phyloP scores from a whole-genome alignment of 371 early-diverging fungal genomes.

The Apophysomyces variabilis region DNA sequence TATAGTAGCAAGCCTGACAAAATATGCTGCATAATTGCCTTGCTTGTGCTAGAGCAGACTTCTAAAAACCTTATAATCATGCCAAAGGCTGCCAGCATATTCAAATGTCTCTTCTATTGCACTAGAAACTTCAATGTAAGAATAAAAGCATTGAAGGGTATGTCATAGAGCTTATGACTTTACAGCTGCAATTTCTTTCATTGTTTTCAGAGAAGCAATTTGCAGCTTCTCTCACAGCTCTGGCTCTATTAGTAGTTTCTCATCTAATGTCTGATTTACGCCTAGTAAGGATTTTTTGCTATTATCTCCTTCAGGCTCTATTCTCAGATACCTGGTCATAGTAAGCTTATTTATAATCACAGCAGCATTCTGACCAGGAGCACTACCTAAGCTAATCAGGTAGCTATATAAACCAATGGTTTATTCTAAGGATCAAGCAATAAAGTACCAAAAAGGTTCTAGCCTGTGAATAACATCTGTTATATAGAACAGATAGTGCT shows the following conservation, averaged over 20 bases:
- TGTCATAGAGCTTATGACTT: too few species aligned
- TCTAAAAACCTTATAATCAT: too few species aligned
- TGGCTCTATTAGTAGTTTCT: not conserved
- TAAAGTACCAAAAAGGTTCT: too few species aligned
- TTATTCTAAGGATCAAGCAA: not conserved
- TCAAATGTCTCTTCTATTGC: too few species aligned
- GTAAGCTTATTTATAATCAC: not conserved
- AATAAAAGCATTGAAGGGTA: too few species aligned
- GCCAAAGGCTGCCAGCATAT: too few species aligned
- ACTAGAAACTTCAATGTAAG: too few species aligned
- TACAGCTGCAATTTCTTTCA: not conserved
- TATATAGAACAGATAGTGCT: not conserved
- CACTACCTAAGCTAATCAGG: not conserved
- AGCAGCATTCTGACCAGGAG: not conserved
- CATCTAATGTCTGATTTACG: not conserved
- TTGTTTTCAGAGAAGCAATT: not conserved
- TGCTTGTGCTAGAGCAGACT: too few species aligned
- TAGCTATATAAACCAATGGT: not conserved
- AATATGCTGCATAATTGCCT: too few species aligned
- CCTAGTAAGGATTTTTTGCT: not conserved
- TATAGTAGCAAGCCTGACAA: too few species aligned
- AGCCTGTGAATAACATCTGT: not conserved
- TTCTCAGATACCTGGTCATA: not conserved
- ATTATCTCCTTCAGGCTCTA: not conserved
- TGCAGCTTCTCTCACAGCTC: not conserved